A percentile compares a stretch with the other conserved stretches of the same genome.
These are phyloP conservation scores for Thoreauomyces humboldtii DNA, from an alignment of 192 early-diverging fungal genomes.

Conservation along the genomic window DNA sequence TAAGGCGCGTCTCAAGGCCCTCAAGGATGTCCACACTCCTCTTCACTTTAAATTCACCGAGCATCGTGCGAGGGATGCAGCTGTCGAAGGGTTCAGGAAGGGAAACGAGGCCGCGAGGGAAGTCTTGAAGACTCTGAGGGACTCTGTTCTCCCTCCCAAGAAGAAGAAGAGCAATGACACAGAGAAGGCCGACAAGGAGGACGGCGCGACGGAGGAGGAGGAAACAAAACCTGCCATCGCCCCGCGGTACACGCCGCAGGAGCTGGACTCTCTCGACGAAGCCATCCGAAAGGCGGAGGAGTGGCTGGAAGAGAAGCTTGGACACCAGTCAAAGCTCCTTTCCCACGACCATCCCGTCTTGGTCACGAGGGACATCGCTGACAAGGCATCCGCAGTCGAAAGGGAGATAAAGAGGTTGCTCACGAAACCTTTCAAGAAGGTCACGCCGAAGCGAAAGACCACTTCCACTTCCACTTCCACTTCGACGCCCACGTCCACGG, in stretches of 20 bases:
- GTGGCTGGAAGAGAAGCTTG: conserved; percentile 66
- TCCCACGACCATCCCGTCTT: conserved; percentile 67
- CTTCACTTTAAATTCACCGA: conserved; percentile 50
- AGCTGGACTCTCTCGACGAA: conserved; percentile 40
- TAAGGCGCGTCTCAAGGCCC: conserved; percentile 31
- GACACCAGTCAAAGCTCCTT: conserved; percentile 56
- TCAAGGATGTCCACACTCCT: conserved; percentile 45
- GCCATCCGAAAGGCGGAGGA: conserved; percentile 52
- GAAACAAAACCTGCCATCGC: neutral
- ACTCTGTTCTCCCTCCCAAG: neutral
- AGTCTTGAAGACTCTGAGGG: neutral
- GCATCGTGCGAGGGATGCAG: conserved; percentile 51
- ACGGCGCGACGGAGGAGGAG: neutral
- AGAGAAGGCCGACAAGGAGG: neutral
- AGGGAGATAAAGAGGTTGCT: conserved; percentile 15
- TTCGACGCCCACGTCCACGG: conserved; percentile 5
- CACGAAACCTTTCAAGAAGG: conserved; percentile 17
- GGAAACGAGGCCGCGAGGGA: neutral
- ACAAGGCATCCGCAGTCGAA: conserved; percentile 17
- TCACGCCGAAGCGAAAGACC: conserved; percentile 41
- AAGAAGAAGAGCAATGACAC: conserved; percentile 8
- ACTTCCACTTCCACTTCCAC: conserved; percentile 19
- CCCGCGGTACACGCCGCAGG: conserved; percentile 2
- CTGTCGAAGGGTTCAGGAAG: conserved; percentile 20
- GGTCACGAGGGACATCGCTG: conserved; percentile 23